Evolutionary conservation across 139 green algal species (phyloP).

Genomic region (Pseudopediastrum boryanum): DNA sequence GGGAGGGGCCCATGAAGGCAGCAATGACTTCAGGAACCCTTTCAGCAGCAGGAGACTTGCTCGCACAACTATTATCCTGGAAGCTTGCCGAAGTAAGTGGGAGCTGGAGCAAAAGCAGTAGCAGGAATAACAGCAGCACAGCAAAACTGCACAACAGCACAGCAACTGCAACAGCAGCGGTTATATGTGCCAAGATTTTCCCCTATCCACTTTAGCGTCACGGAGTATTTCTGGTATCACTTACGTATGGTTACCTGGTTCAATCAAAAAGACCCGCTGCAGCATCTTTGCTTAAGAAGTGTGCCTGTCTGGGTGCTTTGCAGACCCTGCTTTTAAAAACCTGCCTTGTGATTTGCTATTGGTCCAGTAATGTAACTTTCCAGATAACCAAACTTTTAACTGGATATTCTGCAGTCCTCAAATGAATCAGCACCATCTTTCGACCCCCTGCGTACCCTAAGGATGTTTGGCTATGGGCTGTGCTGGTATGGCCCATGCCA

Average conservation of each 20-base stretch:
- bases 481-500: slow-evolving; percentile 81
- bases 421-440: slow-evolving; percentile 30
- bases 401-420: not conserved
- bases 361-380: not conserved
- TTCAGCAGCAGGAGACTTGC: slow-evolving; percentile 65
- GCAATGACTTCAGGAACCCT: slow-evolving; percentile 69
- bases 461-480: slow-evolving; percentile 82
- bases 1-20: slow-evolving; percentile 59
- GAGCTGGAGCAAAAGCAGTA: not conserved
- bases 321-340: not conserved
- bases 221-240: not conserved
- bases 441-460: slow-evolving; percentile 55
- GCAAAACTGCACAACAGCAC: not conserved
- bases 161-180: not conserved
- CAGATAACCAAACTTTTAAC: not conserved
- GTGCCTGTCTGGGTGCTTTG: not conserved
- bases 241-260: not conserved
- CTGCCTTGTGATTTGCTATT: not conserved
- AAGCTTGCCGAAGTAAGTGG: slow-evolving; percentile 21
- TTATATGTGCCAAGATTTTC: not conserved
- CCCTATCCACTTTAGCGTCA: not conserved
- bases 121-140: not conserved
- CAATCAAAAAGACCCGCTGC: not conserved
- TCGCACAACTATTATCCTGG: slow-evolving; percentile 64
- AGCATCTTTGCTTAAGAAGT: not conserved